Percentiles rank a stretch among this genome's conserved stretches.
phyloP scores from a whole-genome alignment of 2,329 filamentous ascomycete species.

The Madurella mycetomatis region DNA sequence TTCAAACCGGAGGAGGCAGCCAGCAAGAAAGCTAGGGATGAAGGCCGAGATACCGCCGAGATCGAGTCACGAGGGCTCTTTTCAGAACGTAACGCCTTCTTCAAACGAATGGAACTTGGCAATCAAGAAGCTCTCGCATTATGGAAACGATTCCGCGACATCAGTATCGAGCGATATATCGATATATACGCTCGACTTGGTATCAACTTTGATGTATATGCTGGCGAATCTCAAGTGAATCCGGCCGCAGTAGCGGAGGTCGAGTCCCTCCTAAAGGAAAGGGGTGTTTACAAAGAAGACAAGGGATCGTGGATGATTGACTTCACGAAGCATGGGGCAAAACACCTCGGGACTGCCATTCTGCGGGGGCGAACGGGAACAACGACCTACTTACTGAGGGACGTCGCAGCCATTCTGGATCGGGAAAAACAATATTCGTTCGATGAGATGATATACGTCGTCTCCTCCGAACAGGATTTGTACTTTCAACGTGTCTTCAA shows the following conservation, averaged over 20 bases:
- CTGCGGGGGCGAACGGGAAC: conserved; percentile 61
- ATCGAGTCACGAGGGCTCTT: conserved; percentile 42
- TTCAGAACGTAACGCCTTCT: conserved; percentile 56
- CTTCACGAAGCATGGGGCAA: conserved; percentile 62
- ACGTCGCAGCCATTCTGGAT: conserved; percentile 62
- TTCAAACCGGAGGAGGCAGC: conserved; percentile 59
- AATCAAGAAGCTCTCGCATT: conserved; percentile 52
- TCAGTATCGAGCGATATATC: conserved; percentile 56
- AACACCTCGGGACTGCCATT: conserved; percentile 64
- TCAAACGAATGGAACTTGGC: conserved; percentile 57
- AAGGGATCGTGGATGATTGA: conserved; percentile 66
- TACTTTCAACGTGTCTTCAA: conserved; percentile 34
- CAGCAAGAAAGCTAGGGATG: conserved; percentile 47
- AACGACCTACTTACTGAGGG: conserved; percentile 63
- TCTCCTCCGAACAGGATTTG: conserved; percentile 32
- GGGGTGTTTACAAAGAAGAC: conserved; percentile 57
- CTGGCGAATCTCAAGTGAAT: conserved; percentile 59
- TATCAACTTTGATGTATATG: conserved; percentile 60
- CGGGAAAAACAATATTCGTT: conserved; percentile 48
- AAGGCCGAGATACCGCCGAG: conserved; percentile 40
- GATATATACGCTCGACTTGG: conserved; percentile 57
- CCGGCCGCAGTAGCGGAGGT: conserved; percentile 53
- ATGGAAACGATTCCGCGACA: conserved; percentile 55
- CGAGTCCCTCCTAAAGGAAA: conserved; percentile 54
- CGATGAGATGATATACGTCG: conserved; percentile 40